phyloP scores from a whole-genome alignment of 768 basidiomycete species.

The Kwoniella dendrophila region DNA sequence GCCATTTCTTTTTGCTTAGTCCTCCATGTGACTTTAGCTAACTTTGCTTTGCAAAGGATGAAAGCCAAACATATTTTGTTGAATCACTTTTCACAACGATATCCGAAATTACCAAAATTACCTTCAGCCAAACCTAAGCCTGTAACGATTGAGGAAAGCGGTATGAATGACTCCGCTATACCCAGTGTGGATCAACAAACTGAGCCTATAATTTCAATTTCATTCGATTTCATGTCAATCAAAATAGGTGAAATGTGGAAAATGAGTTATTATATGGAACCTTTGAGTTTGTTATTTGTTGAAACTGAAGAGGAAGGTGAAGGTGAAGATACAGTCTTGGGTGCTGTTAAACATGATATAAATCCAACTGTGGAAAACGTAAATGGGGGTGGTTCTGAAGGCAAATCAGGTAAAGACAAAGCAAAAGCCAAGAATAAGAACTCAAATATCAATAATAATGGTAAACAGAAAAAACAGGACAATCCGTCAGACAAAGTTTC shows the following conservation, averaged over 20 bases:
- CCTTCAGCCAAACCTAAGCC: constrained; percentile 42
- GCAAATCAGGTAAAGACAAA: background rate
- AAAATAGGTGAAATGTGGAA: constrained; percentile 82
- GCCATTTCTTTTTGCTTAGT: background rate
- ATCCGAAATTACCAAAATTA: constrained; percentile 78
- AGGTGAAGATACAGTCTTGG: constrained; percentile 30
- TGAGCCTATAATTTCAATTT: constrained; percentile 66
- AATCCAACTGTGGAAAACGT: constrained; percentile 23
- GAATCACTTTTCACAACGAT: constrained; percentile 93
- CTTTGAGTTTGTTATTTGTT: constrained; percentile 62
- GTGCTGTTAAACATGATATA: constrained; percentile 21
- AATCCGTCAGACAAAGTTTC: background rate
- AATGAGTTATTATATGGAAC: constrained; percentile 71
- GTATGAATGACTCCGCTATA: background rate
- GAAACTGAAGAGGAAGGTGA: constrained; percentile 52
- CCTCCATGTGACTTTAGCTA: too few relatives aligned
- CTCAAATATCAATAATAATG: background rate
- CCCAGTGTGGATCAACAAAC: too few relatives aligned
- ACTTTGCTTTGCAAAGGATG: constrained; percentile 64
- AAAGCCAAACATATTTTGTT: constrained; percentile 79
- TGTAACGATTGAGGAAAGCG: background rate
- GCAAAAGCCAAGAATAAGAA: background rate
- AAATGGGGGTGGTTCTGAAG: background rate
- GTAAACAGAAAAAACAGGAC: background rate
- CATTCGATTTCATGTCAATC: constrained; percentile 77